Percentiles rank a stretch among this genome's conserved stretches.
Evolutionary conservation across 257 asterid genomes (phyloP).

Genomic region (Euphrasia confusa): DNA sequence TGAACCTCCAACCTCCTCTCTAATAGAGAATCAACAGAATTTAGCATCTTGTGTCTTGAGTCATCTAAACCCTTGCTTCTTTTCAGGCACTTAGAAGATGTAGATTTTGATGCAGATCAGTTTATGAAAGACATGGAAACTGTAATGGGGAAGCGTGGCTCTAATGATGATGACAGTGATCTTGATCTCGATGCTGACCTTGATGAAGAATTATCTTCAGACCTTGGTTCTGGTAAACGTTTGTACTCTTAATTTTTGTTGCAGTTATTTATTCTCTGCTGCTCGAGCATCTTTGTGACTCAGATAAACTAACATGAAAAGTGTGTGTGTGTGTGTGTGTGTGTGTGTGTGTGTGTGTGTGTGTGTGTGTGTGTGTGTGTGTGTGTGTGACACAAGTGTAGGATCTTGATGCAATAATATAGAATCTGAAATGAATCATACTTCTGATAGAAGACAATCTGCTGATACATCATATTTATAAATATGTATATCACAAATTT

Average conservation of each 20-base stretch:
- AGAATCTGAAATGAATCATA: neutral
- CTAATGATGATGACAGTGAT: slow-evolving; percentile 43
- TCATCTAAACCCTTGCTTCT: slow-evolving; percentile 3
- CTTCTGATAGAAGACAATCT: neutral
- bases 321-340: neutral
- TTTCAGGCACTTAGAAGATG: slow-evolving; percentile 51
- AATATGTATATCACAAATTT: neutral
- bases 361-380: neutral
- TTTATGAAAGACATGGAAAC: slow-evolving; percentile 85
- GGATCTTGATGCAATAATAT: neutral
- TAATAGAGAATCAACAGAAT: neutral
- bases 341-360: neutral
- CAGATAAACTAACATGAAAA: slow-evolving; percentile 13
- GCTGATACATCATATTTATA: neutral
- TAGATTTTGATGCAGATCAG: slow-evolving; percentile 71
- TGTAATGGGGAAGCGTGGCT: slow-evolving; percentile 44
- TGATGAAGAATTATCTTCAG: slow-evolving; percentile 65
- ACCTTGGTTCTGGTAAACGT: slow-evolving; percentile 71
- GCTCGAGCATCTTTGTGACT: neutral
- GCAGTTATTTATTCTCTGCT: slow-evolving; percentile 1
- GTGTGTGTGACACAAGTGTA: neutral
- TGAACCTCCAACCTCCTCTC: too few relatives aligned
- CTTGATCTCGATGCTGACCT: slow-evolving; percentile 36
- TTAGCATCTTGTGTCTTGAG: slow-evolving; percentile 15
- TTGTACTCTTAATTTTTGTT: slow-evolving; percentile 10